These are phyloP conservation scores for Leccinum variicolor DNA, from an alignment of 768 basidiomycete species.

Conservation along the genomic window DNA sequence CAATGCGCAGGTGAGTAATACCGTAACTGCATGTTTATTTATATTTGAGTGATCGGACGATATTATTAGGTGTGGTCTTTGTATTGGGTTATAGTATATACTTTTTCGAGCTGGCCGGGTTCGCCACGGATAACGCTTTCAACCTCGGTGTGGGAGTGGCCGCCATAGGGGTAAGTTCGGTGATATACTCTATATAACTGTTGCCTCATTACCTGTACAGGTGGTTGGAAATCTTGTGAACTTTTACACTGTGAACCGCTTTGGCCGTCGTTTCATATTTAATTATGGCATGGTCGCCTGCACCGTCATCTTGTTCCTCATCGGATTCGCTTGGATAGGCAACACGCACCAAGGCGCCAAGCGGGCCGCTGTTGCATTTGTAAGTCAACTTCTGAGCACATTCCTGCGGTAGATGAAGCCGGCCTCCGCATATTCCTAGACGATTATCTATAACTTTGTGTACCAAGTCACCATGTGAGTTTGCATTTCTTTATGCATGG, in stretches of 20 bases:
- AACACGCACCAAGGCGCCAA: conserved; percentile 11
- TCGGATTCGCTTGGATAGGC: conserved; percentile 28
- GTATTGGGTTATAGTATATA: conserved; percentile 29
- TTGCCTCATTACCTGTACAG: conserved; percentile 3
- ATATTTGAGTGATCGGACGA: background rate
- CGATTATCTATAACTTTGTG: conserved; percentile 30
- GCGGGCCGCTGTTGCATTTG: conserved; percentile 23
- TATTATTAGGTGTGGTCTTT: conserved; percentile 23
- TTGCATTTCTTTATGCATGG: background rate
- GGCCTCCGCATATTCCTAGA: conserved; percentile 4
- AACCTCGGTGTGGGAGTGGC: conserved; percentile 29
- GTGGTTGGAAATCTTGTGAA: conserved; percentile 20
- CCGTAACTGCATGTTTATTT: background rate
- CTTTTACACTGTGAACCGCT: background rate
- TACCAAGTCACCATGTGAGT: conserved; percentile 27
- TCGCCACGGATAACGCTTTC: conserved; percentile 27
- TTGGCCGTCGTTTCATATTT: background rate
- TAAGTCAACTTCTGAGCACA: background rate
- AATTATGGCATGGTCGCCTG: conserved; percentile 16
- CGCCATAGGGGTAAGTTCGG: conserved; percentile 21
- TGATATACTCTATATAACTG: background rate
- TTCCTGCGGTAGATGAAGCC: background rate
- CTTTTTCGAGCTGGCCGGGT: conserved; percentile 37
- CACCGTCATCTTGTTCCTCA: conserved; percentile 22
- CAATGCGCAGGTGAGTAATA: conserved; percentile 19